Base-by-base conservation (phyloP, 1,284 basidiomycete species). In the Trichosporon ovoides region DNA sequence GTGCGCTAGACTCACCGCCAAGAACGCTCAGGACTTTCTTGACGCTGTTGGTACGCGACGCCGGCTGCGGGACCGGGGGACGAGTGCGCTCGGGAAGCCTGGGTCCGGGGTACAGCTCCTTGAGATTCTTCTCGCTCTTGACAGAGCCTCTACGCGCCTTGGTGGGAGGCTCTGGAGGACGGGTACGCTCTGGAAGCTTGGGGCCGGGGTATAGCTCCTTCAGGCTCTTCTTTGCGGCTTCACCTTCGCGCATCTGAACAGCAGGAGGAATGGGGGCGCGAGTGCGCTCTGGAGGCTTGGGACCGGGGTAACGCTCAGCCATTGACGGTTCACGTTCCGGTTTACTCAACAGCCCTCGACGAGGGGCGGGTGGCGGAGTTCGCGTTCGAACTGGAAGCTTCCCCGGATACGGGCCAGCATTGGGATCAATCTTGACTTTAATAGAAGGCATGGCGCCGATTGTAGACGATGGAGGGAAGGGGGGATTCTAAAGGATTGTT, bases 11-110 rank as follows among this genome's bases (percentile, higher is more conserved):
- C 43, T 48, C 43, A 48, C 43, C 16, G 43, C 43, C 22, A 28
- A 48, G 43, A n/a, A 48, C n/a, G 43, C 43, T 48, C 43, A 48
- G 28, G 19, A 48, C 22, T n/a, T 48, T 48, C 22, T 48, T 28
- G 22, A 48, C 43, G 28, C 22, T 48, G 38, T 3, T 11, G n/a
- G n/a, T n/a, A n/a, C n/a, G n/a, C n/a, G n/a, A n/a, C 22, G 22
- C 43, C 16, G 22, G 43, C 24, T 5, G 43, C 1, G 43, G 43
- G 22, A 28, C 43, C 7, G 43, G 43, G 13, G 43, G 43, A 9
- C 43, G 22, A 7, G 43, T 48, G 43, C 43, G 43, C 43, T 48
- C 43, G 22, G 43, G 43, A 2, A 48, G 43, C 43, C 28, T 48
- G 16, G 43, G 43, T 7, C 43, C 43, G 22, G 43, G 43, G n/a